Conservation (phyloP, 78 protist species). For the Ministeria vibrans region DNA sequence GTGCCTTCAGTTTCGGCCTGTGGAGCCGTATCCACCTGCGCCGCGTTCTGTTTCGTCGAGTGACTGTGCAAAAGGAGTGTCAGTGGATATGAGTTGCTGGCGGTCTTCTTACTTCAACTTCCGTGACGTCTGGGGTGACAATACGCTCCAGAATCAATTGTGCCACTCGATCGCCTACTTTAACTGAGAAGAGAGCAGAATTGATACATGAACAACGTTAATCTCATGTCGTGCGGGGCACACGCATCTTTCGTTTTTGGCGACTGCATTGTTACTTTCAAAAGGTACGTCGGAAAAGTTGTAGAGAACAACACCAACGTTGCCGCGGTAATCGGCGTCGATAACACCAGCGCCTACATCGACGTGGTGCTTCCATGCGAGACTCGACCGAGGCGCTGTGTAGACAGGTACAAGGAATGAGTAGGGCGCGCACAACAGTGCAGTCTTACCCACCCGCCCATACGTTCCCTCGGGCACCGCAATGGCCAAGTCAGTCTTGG, state of each 20-base stretch:
- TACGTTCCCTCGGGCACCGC: conserved; percentile 56
- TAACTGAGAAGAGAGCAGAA: neutral
- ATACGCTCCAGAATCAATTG: conserved; percentile 61
- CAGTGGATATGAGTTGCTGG: neutral
- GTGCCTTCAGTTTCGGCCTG: conserved; percentile 34
- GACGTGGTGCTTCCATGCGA: conserved; percentile 68
- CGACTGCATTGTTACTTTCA: neutral
- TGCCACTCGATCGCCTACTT: conserved; percentile 59
- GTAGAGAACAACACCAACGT: conserved; percentile 75
- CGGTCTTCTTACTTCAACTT: conserved; percentile 25
- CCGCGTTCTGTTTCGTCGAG: conserved; percentile 54
- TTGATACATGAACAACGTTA: neutral
- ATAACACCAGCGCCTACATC: conserved; percentile 75
- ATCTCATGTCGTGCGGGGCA: neutral
- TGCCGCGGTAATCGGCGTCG: conserved; percentile 72
- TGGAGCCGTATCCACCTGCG: conserved; percentile 65
- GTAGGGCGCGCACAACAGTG: neutral
- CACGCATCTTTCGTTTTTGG: neutral
- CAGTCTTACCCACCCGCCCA: conserved; percentile 52
- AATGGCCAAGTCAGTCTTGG: conserved; percentile 63
- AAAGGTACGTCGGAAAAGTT: conserved; percentile 52
- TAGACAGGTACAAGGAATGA: neutral
- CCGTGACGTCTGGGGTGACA: conserved; percentile 39
- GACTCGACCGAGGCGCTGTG: conserved; percentile 71
- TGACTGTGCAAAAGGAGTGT: neutral